Evolutionary conservation across 371 early-diverging fungal genomes (phyloP), one percentile per base, ranked within the genome.

Genomic region (Rhizopus arrhizus): DNA sequence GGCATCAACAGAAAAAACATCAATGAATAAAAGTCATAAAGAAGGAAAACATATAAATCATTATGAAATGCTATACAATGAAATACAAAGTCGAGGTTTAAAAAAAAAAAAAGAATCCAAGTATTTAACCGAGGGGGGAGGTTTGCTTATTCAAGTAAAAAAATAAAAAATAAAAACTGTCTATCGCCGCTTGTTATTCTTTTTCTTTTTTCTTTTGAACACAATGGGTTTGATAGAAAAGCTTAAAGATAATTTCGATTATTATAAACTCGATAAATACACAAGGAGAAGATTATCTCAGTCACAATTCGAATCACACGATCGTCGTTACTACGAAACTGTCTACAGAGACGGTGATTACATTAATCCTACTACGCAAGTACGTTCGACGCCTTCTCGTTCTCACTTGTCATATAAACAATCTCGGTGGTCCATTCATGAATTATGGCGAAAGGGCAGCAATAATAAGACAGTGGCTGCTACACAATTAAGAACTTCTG

Each of bases 321-420:
- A 76, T 46, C 66, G 74, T n/a, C 59, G 56, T 6, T 79, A 76
- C 35, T 76, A 79, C 56, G 69, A 76, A 29, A 59, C 34, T 13
- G 68, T 56, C 11, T 79, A 79, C 47, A 59, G 54, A 10, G 71
- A 79, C 61, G 79, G 79, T 31, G 70, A 64, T 13, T 79, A 79
- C 22, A 28, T 75, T 15, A 53, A 64, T 36, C 64, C 65, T 38
- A 43, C 36, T 9, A 36, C 43, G 15, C 48, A 48, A 48, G 31
- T 2, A 45, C 46, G 8, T 13, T 45, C 46, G 8, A 16, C n/a
- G 7, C 48, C 48, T 15, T 28, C 10, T 10, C 48, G 48, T 48
- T n/a, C 48, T 3, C 48, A 48, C 3, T 28, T 48, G 12, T 16
- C 48, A 35, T 35, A 40, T 31, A 51, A 48, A 48, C 48, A 48